These are phyloP conservation scores for Pseudocercospora macadamiae DNA, from an alignment of 2,329 filamentous ascomycete genomes.

Conservation along the genomic window DNA sequence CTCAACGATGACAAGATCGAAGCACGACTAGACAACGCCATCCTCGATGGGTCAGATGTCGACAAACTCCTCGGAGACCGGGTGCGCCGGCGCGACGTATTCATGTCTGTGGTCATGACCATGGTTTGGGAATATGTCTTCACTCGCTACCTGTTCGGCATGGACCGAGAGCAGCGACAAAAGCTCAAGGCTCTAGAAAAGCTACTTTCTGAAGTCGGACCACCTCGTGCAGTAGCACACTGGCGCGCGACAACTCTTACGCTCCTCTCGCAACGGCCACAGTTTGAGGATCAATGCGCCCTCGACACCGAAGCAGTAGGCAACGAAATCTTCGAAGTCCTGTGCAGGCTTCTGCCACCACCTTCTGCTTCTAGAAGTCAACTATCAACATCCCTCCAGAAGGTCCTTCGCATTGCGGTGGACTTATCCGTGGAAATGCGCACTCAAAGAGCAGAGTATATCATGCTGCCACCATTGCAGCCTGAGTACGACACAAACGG, in stretches of 20 bases:
- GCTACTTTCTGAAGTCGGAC: slow-evolving; percentile 83
- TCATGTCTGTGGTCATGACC: slow-evolving; percentile 98
- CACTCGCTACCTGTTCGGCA: slow-evolving; percentile 95
- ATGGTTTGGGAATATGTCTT: slow-evolving; percentile 99
- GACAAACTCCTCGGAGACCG: slow-evolving; percentile 86
- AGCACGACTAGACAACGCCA: slow-evolving; percentile 89
- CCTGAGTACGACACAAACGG: slow-evolving; percentile 94
- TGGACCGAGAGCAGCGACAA: slow-evolving; percentile 96
- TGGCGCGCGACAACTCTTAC: slow-evolving; percentile 97
- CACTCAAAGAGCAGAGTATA: slow-evolving; percentile 93
- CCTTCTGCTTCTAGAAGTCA: slow-evolving; percentile 78
- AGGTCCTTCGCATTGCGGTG: slow-evolving; percentile 86
- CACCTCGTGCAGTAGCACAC: slow-evolving; percentile 84
- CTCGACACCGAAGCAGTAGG: slow-evolving; percentile 96
- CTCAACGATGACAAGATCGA: slow-evolving; percentile 91
- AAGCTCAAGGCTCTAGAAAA: slow-evolving; percentile 97
- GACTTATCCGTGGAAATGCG: slow-evolving; percentile 96
- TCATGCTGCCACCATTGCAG: slow-evolving; percentile 94
- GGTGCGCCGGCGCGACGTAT: slow-evolving; percentile 85
- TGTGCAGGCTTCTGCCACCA: slow-evolving; percentile 83
- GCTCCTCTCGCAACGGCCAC: slow-evolving; percentile 75
- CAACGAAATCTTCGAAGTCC: slow-evolving; percentile 81
- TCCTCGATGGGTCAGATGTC: slow-evolving; percentile 92
- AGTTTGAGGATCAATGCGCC: slow-evolving; percentile 81
- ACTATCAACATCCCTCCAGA: slow-evolving; percentile 80